Conservation (phyloP, 805 yeast genomes). For the Yamadazyma philogaea region DNA sequence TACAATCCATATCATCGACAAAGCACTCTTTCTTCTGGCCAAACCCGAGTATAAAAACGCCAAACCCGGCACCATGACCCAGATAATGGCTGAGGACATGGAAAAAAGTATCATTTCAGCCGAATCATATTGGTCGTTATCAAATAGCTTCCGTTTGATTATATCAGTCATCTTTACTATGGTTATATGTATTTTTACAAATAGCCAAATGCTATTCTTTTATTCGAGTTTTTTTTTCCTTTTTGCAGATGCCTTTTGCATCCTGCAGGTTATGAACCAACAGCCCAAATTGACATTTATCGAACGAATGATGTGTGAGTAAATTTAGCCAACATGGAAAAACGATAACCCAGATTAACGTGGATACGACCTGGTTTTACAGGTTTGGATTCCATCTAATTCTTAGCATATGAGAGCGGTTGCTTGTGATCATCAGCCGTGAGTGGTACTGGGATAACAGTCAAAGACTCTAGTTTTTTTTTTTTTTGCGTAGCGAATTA, state of each 20-base stretch:
- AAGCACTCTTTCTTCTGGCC: conserved; percentile 85
- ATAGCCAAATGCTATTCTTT: not conserved
- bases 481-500: too few relatives aligned
- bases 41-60: conserved; percentile 91
- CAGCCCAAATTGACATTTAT: conserved; percentile 1
- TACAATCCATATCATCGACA: conserved; percentile 80
- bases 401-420: too few relatives aligned
- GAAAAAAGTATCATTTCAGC: conserved; percentile 42
- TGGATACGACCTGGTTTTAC: too few relatives aligned
- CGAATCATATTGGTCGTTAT: conserved; percentile 31
- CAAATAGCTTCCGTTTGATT: conserved; percentile 31
- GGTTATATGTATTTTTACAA: not conserved
- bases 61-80: conserved; percentile 93
- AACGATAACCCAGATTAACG: too few relatives aligned
- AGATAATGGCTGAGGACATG: conserved; percentile 65
- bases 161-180: not conserved
- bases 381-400: too few relatives aligned
- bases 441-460: too few relatives aligned
- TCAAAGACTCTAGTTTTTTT: too few relatives aligned
- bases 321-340: not conserved
- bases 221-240: not conserved
- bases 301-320: conserved; percentile 6
- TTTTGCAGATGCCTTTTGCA: conserved; percentile 2
- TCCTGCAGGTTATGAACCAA: not conserved
- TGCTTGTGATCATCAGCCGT: too few relatives aligned